Evolutionary conservation across 164 flowering plant species (phyloP), one percentile per base, ranked within the genome.

Genomic region (Vitis amurensis): DNA sequence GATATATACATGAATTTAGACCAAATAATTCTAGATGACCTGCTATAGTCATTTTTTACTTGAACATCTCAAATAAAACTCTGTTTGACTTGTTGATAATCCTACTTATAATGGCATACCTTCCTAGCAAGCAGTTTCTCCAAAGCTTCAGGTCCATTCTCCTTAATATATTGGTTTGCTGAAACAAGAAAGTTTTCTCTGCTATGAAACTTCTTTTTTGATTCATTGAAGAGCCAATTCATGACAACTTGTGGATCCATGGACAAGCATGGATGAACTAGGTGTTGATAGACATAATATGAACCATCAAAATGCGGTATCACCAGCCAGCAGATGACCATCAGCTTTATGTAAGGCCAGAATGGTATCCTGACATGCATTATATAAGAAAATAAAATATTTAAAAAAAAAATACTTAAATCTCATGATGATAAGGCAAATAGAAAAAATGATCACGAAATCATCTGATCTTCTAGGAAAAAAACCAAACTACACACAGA

Each of bases 321-420:
- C 37, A 61, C 63, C 62, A 78, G 8, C 63, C 67, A 68, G 61
- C 47, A 74, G 59, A 74, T 31, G 30, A 65, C 70, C 47, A 71
- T 30, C 27, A 78, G 55, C 75, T 74, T 78, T 3, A 74, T 11
- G 58, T 78, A 60, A 16, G 69, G 70, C 81, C 81, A 78, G 31
- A 71, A 48, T 9, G 61, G 60, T 15, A 68, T 2, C 81, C 80
- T 78, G 70, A 37, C 4, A 69, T 6, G 48, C 1, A 16, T 48
- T 23, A 7, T 11, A 95, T 95, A 31, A 31, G 44, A 31, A 31
- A 31, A 7, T 31, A 31, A 31, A 3, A 7, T 31, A 13, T 52
- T n/a, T 23, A 1, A 23, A 23, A 52, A 12, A 12, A 5, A 31
- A 31, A 2, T 31, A 31, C 4, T 31, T 3, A 23, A 17, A 17